phyloP scores from a whole-genome alignment of 2,329 filamentous ascomycete species.

The Fusarium duplospermum region DNA sequence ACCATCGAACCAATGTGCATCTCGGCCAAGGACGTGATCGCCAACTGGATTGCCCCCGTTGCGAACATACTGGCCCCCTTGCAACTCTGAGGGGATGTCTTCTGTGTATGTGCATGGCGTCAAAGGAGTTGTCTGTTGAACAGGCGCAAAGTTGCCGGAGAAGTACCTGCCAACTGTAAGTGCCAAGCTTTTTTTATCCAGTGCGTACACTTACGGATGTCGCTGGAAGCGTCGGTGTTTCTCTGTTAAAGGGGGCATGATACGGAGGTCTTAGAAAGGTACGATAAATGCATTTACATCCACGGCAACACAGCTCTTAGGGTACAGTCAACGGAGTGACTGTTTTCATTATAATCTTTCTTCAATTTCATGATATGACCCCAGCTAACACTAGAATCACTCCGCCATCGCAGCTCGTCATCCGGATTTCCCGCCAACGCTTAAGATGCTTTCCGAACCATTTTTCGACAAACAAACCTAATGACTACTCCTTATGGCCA shows the following conservation, averaged over 20 bases:
- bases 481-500: background rate
- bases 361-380: no score
- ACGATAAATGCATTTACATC: no score
- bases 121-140: slow-evolving; percentile 65
- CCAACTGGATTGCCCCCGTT: slow-evolving; percentile 77
- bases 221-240: no score
- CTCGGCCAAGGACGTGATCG: slow-evolving; percentile 69
- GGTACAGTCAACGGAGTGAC: no score
- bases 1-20: slow-evolving; percentile 80
- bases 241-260: no score
- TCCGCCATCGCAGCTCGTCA: background rate
- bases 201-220: no score
- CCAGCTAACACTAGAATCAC: background rate
- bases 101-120: slow-evolving; percentile 69
- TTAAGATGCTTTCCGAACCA: background rate
- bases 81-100: slow-evolving; percentile 71
- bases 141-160: slow-evolving; percentile 76
- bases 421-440: background rate
- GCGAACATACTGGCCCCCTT: slow-evolving; percentile 76
- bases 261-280: no score
- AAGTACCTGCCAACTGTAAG: no score
- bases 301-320: no score
- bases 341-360: no score
- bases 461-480: background rate
- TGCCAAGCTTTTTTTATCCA: no score